Percentiles rank a stretch among this genome's conserved stretches.
Conservation (phyloP, 2,329 filamentous ascomycete species). For the Sordariomycetes sp. region DNA sequence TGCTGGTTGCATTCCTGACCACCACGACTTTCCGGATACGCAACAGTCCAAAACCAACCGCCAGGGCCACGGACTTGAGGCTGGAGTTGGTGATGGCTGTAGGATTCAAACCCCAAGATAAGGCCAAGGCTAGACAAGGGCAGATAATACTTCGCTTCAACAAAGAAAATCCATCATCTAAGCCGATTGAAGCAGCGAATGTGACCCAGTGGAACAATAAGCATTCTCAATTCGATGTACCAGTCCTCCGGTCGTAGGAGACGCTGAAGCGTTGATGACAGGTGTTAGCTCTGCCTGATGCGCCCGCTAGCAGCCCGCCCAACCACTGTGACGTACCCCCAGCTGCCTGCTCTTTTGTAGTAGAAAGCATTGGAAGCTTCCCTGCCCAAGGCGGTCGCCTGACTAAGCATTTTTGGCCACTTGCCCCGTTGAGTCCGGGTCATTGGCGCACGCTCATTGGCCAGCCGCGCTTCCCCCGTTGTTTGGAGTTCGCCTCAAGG, state of each 20-base stretch:
- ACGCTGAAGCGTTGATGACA: not conserved
- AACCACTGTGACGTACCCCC: constrained; percentile 1
- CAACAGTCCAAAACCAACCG: too few species aligned
- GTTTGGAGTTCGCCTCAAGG: constrained; percentile 3
- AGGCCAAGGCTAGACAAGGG: too few species aligned
- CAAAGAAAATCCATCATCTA: too few species aligned
- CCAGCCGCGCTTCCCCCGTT: not conserved
- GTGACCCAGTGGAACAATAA: too few species aligned
- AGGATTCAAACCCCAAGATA: too few species aligned
- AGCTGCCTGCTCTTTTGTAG: not conserved
- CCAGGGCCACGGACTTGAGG: too few species aligned
- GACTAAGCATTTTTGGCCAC: constrained; percentile 3
- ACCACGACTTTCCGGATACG: too few species aligned
- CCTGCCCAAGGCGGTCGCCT: not conserved
- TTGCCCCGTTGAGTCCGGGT: not conserved
- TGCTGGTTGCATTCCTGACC: too few species aligned
- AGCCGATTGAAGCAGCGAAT: too few species aligned
- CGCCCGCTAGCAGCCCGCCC: not conserved
- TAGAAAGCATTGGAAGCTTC: constrained; percentile 6
- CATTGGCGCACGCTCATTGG: not conserved
- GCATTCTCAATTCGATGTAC: too few species aligned
- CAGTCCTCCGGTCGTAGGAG: not conserved
- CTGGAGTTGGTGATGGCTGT: too few species aligned
- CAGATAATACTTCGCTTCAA: too few species aligned
- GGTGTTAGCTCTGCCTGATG: not conserved